Evolutionary conservation across 2,329 filamentous ascomycete species (phyloP).

Genomic region (Penicillium hesseltinei): DNA sequence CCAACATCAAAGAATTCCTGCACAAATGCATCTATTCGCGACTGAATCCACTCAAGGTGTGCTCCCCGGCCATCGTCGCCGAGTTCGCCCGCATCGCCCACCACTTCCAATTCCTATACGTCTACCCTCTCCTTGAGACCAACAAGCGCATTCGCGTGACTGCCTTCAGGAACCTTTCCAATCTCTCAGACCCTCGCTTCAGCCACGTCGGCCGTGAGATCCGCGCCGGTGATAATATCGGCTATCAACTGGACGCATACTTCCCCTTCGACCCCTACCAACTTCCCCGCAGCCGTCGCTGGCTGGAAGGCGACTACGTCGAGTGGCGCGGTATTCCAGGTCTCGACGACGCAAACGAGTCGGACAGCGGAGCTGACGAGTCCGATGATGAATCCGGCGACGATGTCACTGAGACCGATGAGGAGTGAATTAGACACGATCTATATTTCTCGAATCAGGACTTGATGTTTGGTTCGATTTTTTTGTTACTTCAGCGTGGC

Average conservation of each 20-base stretch:
- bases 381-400: constrained; percentile 41
- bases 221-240: constrained; percentile 65
- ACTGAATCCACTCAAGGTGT: constrained; percentile 93
- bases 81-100: constrained; percentile 88
- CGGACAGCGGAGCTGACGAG: constrained; percentile 37
- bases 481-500: constrained; percentile 28
- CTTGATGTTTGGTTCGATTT: constrained; percentile 10
- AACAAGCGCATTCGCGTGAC: constrained; percentile 87
- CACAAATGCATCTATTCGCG: constrained; percentile 77
- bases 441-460: constrained; percentile 1
- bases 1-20: constrained; percentile 70
- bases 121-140: constrained; percentile 81
- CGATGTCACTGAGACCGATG: constrained; percentile 45
- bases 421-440: constrained; percentile 30
- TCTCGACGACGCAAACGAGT: constrained; percentile 59
- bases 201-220: constrained; percentile 55
- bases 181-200: constrained; percentile 39
- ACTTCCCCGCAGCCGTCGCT: constrained; percentile 78
- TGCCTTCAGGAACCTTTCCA: constrained; percentile 54
- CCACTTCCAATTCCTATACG: constrained; percentile 83
- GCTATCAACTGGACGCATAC: constrained; percentile 85
- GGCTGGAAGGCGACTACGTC: constrained; percentile 82
- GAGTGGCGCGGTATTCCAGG: constrained; percentile 75
- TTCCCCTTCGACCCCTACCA: constrained; percentile 98
- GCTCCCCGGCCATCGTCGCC: constrained; percentile 82